Evolutionary conservation across 208 protist species (phyloP), one percentile per base, ranked within the genome.

Genomic region (Crithidia sp.): DNA sequence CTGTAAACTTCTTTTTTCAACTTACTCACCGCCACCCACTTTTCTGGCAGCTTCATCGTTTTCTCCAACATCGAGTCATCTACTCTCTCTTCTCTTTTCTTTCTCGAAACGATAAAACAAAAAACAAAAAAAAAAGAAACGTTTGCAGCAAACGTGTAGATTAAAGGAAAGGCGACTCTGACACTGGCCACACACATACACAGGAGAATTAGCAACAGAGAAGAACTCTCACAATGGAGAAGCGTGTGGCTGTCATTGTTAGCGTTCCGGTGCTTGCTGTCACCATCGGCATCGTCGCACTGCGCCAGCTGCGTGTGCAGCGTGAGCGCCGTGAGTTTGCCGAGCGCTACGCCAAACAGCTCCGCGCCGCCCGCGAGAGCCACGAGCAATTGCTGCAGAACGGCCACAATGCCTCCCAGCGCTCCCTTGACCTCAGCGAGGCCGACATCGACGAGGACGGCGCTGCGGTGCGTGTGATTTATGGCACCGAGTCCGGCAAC

Each of bases 401-500:
- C 36, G 49, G n/a, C 71, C 13, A 53, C 50, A 49, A 28, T 13
- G 45, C 54, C 1, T 78, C 56, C 52, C 68, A 61, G 40, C 52
- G 50, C 61, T 64, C 58, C 19, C 16, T 13, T 7, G 63, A 71
- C 5, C 49, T 36, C 47, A 17, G 19, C 16, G 72, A 64, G 7
- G 39, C 54, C 7, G 57, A 45, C n/a, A 19, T 43, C 4, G 73
- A 71, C 0, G 66, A 17, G 47, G 28, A 7, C 6, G 43, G 28
- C 0, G 67, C 66, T 7, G 9, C 39, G 6, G 80, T 95, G 43
- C 76, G 84, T 41, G 85, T 95, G 6, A 74, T 95, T 43, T 95
- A 88, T 57, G 90, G 88, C 36, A 92, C 74, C 63, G 84, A 82
- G 56, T 84, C 83, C 37, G 90, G 90, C 17, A 95, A 87, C 39